phyloP scores from a whole-genome alignment of 768 basidiomycete genomes.

The Lentinula boryana region DNA sequence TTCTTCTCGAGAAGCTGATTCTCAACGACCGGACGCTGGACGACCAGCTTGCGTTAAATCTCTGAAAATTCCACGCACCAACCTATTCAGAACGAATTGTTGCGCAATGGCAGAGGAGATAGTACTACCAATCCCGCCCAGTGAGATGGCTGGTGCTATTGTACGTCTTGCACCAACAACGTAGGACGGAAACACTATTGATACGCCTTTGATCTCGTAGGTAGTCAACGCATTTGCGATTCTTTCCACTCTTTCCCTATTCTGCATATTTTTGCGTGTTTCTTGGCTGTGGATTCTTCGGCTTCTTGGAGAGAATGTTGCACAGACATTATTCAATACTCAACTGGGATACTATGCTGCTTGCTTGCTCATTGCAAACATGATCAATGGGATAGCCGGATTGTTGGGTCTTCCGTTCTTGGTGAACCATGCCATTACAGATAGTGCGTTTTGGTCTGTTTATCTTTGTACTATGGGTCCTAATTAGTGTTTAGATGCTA shows the following conservation, averaged over 20 bases:
- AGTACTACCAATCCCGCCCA: constrained; percentile 20
- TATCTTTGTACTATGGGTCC: neutral
- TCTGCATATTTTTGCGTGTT: constrained; percentile 42
- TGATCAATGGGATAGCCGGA: constrained; percentile 46
- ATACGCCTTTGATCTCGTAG: constrained; percentile 15
- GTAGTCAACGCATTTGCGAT: constrained; percentile 48
- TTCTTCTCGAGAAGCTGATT: constrained; percentile 17
- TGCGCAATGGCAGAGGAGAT: constrained; percentile 5
- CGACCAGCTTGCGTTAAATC: constrained; percentile 19
- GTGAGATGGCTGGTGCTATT: constrained; percentile 29
- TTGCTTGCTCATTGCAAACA: constrained; percentile 56
- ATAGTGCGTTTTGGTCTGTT: constrained; percentile 31
- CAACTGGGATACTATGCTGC: constrained; percentile 66
- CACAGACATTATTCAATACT: constrained; percentile 55
- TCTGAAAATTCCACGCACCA: neutral
- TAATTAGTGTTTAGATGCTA: constrained; percentile 24
- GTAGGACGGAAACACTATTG: neutral
- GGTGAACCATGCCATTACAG: constrained; percentile 32
- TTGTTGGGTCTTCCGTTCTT: constrained; percentile 51
- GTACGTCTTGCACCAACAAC: constrained; percentile 20
- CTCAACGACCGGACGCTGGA: constrained; percentile 33
- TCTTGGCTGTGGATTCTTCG: constrained; percentile 38
- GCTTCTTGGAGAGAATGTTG: constrained; percentile 18
- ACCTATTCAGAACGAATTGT: neutral
- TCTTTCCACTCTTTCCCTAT: constrained; percentile 46